Percentiles rank a stretch among this genome's conserved stretches.
phyloP scores from a whole-genome alignment of 768 basidiomycete species.

The Naganishia kalamii region DNA sequence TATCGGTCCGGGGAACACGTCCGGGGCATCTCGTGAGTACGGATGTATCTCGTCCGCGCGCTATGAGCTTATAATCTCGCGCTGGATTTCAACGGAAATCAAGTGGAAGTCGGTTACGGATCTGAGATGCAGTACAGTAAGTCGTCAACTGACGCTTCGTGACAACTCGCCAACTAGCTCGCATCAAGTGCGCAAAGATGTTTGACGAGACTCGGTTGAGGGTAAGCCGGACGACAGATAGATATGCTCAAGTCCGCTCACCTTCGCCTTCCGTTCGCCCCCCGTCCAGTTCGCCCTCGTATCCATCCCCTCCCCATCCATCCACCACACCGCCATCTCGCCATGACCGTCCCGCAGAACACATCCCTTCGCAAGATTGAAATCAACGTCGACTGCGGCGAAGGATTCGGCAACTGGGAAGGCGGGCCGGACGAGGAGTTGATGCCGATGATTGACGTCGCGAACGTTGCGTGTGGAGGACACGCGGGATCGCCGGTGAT shows the following conservation, averaged over 20 bases:
- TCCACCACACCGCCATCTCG: neutral
- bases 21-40: too few relatives aligned
- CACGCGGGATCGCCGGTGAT: conserved; percentile 62
- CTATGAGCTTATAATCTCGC: too few relatives aligned
- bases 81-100: too few relatives aligned
- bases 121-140: too few relatives aligned
- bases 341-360: conserved; percentile 5
- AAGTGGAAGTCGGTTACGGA: too few relatives aligned
- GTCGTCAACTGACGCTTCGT: too few relatives aligned
- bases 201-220: too few relatives aligned
- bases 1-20: too few relatives aligned
- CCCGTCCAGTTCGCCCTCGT: neutral
- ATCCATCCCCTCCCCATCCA: neutral
- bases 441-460: conserved; percentile 52
- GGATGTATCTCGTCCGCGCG: too few relatives aligned
- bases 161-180: too few relatives aligned
- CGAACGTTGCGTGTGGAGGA: conserved; percentile 64
- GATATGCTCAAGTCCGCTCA: neutral
- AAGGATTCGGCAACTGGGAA: conserved; percentile 31
- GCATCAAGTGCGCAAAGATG: too few relatives aligned
- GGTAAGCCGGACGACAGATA: neutral
- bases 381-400: conserved; percentile 35
- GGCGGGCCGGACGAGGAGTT: conserved; percentile 30
- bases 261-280: neutral
- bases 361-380: conserved; percentile 24